Evolutionary conservation across 371 early-diverging fungal species (phyloP).

Genomic region (Actinomortierella ambigua): DNA sequence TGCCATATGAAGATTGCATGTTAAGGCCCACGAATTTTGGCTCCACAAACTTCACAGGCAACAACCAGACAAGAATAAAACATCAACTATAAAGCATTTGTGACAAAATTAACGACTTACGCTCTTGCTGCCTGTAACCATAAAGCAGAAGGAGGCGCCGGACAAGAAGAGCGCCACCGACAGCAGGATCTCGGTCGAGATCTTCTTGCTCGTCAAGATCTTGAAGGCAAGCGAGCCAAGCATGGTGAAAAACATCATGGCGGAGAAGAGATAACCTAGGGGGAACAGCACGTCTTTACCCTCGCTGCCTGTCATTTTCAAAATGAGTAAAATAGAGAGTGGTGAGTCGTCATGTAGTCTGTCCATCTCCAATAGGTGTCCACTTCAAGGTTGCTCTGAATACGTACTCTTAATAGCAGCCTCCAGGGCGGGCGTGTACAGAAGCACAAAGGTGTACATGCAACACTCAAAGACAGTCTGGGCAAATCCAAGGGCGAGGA

Average conservation of each 20-base stretch:
- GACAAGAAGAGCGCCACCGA: conserved; percentile 26
- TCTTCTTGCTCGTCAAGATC: conserved; percentile 35
- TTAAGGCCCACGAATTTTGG: no score
- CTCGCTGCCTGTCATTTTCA: neutral
- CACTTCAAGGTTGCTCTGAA: no score
- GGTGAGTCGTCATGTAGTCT: no score
- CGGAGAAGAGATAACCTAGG: conserved; percentile 68
- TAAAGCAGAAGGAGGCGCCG: conserved; percentile 37
- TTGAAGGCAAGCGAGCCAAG: conserved; percentile 70
- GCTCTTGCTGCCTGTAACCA: conserved; percentile 13
- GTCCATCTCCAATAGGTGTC: no score
- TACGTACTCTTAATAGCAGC: conserved; percentile 21
- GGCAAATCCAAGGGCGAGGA: conserved; percentile 69
- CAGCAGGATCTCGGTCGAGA: conserved; percentile 27
- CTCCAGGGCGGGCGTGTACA: conserved; percentile 77
- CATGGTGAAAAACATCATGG: conserved; percentile 80
- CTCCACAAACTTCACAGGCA: neutral
- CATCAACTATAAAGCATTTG: no score
- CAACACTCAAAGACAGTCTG: conserved; percentile 79
- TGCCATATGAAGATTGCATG: no score
- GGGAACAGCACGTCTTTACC: conserved; percentile 37
- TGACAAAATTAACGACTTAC: neutral
- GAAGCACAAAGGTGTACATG: conserved; percentile 84
- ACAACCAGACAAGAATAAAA: no score
- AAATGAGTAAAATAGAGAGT: neutral